Evolutionary conservation across 2,329 filamentous ascomycete genomes (phyloP), one percentile per base, ranked within the genome.

Genomic region (Gnomoniopsis sp.): DNA sequence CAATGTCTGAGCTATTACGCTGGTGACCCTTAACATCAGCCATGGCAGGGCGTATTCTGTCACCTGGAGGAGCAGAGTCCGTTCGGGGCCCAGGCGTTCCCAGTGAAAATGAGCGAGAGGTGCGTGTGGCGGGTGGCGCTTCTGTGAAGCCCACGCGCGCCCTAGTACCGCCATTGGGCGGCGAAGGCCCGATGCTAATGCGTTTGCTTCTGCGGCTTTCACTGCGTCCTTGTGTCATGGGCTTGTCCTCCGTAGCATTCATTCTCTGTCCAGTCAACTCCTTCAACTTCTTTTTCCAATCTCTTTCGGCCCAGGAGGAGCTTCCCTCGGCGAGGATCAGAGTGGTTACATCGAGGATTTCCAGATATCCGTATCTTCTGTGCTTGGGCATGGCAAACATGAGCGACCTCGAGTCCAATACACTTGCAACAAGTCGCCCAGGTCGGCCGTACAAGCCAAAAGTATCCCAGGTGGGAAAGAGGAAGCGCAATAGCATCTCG

Each of bases 361-460:
- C 95, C 26, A 99, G 76, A 68, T 98, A 98, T 0, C 93, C 93
- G 68, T 96, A 96, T 64, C 90, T 84, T 55, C 88, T 86, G 66
- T 95, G 87, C 66, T 90, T 91, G 0, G 95, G 93, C 88, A 99
- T 96, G 6, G 93, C 95, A 72, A 98, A 99, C 95, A 99, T 99
- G 64, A 99, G 80, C 58, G 95, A 96, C 49, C 91, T 86, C 3
- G 90, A 80, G 72, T 98, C 93, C 48, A 93, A 83, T 0, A 90
- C 88, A 69, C 96, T 96, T 2, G 95, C 91, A 36, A 96, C 87
- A 48, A 99, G 80, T 62, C 91, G 87, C 30, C 85, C 89, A 0
- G 95, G 95, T 22, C 95, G 88, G 30, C 95, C 95, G 67, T 99
- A 99, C 1, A 99, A 79, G 43, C 83, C 86, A 72, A 97, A 99